Conservation (phyloP, 2,329 filamentous ascomycete genomes). For the Penicillium sp. region DNA sequence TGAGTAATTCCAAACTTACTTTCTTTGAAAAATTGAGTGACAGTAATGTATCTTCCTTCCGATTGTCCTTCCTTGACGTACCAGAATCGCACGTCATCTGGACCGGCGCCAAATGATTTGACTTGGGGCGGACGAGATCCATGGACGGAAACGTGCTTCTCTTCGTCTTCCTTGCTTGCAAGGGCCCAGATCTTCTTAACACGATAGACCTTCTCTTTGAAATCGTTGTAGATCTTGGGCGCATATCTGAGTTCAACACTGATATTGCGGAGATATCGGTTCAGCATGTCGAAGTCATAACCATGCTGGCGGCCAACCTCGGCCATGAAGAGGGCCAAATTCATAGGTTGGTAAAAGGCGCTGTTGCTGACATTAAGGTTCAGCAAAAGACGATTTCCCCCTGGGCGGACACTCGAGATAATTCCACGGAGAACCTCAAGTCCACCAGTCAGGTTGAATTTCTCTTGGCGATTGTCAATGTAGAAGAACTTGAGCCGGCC, state of each 20-base stretch:
- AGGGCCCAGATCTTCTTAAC: conserved; percentile 15
- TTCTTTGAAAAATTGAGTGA: conserved; percentile 26
- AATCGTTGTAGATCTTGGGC: neutral
- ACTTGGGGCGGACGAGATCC: conserved; percentile 4
- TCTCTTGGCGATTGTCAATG: conserved; percentile 14
- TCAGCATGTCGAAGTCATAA: neutral
- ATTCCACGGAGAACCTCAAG: conserved; percentile 24
- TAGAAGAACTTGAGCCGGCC: conserved; percentile 24
- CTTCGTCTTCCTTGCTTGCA: conserved; percentile 16
- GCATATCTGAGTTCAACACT: conserved; percentile 19
- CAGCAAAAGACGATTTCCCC: conserved; percentile 14
- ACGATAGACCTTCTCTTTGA: neutral
- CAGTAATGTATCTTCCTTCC: conserved; percentile 18
- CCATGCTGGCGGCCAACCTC: neutral
- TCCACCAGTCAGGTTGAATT: conserved; percentile 7
- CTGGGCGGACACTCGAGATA: conserved; percentile 24
- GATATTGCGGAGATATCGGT: conserved; percentile 15
- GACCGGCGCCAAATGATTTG: neutral
- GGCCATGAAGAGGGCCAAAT: neutral
- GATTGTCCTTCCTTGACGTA: neutral
- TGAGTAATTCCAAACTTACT: conserved; percentile 14
- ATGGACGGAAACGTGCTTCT: neutral
- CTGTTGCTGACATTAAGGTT: conserved; percentile 28
- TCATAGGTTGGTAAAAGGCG: conserved; percentile 14
- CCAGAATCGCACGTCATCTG: conserved; percentile 20